A percentile compares a stretch with the other conserved stretches of the same genome.
Evolutionary conservation across 805 yeast species (phyloP).

Genomic region (Cyberlindnera suaveolens): DNA sequence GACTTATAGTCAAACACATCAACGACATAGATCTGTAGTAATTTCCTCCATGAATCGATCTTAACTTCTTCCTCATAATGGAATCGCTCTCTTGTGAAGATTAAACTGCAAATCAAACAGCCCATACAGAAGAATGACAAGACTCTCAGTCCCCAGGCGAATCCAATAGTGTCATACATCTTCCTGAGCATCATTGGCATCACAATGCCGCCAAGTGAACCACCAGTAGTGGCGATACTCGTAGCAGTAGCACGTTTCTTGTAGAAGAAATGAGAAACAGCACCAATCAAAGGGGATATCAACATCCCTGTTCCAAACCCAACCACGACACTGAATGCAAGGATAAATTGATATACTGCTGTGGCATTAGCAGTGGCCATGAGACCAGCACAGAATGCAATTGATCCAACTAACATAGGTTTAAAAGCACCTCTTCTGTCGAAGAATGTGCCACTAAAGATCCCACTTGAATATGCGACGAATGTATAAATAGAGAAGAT

Average conservation of each 20-base stretch:
- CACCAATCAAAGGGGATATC: conserved; percentile 38
- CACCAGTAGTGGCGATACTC: conserved; percentile 43
- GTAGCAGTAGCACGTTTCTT: conserved; percentile 38
- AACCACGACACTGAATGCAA: conserved; percentile 43
- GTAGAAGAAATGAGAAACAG: conserved; percentile 39
- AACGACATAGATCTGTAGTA: conserved; percentile 12
- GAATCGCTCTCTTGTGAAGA: conserved; percentile 30
- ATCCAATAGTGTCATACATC: conserved; percentile 38
- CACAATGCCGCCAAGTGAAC: conserved; percentile 44
- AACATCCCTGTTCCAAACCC: conserved; percentile 40
- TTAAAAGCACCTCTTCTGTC: conserved; percentile 39
- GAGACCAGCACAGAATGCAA: conserved; percentile 32
- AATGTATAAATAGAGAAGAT: conserved; percentile 36
- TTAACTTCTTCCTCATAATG: conserved; percentile 10
- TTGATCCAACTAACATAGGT: conserved; percentile 32
- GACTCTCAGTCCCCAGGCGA: conserved; percentile 46
- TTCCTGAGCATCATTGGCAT: conserved; percentile 41
- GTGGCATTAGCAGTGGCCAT: conserved; percentile 39
- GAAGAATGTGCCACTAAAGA: conserved; percentile 40
- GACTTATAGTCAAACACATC: conserved; percentile 29
- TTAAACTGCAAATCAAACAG: conserved; percentile 21
- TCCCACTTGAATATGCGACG: conserved; percentile 25
- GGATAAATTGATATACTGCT: conserved; percentile 42
- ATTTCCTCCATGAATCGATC: conserved; percentile 8
- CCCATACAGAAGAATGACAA: conserved; percentile 36